Percentiles rank a stretch among this genome's conserved stretches.
Evolutionary conservation across 2,329 filamentous ascomycete genomes (phyloP).

Genomic region (Peltaster fructicola): DNA sequence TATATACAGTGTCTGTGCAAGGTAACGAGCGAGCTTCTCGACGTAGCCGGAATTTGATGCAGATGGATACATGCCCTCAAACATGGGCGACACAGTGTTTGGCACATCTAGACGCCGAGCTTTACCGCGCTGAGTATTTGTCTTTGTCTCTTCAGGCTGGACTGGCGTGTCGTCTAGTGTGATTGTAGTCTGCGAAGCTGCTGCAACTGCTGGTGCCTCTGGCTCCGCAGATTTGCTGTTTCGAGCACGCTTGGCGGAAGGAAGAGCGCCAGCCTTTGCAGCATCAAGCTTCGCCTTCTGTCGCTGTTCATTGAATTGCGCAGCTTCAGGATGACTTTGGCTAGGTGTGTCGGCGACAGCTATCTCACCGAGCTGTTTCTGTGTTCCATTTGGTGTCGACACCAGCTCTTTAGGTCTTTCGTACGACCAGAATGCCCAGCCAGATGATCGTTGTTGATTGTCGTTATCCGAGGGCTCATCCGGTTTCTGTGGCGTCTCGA

Average conservation of each 20-base stretch:
- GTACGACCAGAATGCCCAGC: conserved; percentile 68
- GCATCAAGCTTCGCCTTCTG: conserved; percentile 10
- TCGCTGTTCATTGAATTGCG: conserved; percentile 30
- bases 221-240: too few relatives aligned
- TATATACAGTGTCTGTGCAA: conserved; percentile 18
- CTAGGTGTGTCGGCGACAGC: conserved; percentile 34
- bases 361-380: conserved; percentile 34
- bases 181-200: too few relatives aligned
- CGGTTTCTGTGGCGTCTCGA: conserved; percentile 2
- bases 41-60: conserved; percentile 28
- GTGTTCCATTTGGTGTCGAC: conserved; percentile 39
- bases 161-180: too few relatives aligned
- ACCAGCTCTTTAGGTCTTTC: conserved; percentile 34
- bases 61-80: conserved; percentile 45
- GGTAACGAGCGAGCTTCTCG: conserved; percentile 22
- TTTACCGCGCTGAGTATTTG: too few relatives aligned
- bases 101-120: too few relatives aligned
- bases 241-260: too few relatives aligned
- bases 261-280: too few relatives aligned
- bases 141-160: too few relatives aligned
- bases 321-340: conserved; percentile 31
- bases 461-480: conserved; percentile 5
- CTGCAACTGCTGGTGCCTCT: too few relatives aligned
- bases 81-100: too few relatives aligned
- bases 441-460: conserved; percentile 32